A percentile compares a stretch with the other conserved stretches of the same genome.
These are phyloP conservation scores for Lasiosphaeriaceae sp. DNA, from an alignment of 495 filamentous ascomycete species.

Conservation along the genomic window DNA sequence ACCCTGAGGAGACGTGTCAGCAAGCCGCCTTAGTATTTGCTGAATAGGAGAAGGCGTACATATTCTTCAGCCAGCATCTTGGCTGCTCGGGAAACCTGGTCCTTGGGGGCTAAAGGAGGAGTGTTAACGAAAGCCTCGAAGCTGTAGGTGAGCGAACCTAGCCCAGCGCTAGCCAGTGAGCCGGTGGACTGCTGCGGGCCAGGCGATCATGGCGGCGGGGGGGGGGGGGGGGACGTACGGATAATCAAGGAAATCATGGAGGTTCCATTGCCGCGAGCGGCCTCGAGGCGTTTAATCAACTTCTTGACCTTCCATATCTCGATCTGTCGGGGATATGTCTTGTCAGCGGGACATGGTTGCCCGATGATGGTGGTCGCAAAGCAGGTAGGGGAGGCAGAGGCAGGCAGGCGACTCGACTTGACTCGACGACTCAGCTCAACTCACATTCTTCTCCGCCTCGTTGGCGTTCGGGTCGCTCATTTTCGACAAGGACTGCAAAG, in stretches of 20 bases:
- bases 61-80: conserved; percentile 99
- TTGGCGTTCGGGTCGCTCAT: conserved; percentile 88
- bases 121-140: conserved; percentile 12
- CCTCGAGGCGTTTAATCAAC: conserved; percentile 91
- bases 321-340: conserved; percentile 38
- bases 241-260: conserved; percentile 99
- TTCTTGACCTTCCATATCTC: conserved; percentile 93
- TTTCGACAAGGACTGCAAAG: conserved; percentile 39
- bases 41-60: conserved; percentile 50
- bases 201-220: conserved; percentile 14
- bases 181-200: no score
- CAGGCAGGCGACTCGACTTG: no score
- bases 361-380: conserved; percentile 7
- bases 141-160: no score
- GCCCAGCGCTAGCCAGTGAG: no score
- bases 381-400: background rate
- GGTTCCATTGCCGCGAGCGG: conserved; percentile 90
- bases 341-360: conserved; percentile 14
- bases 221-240: conserved; percentile 54
- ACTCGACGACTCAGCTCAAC: no score
- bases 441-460: conserved; percentile 97
- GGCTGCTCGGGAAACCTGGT: conserved; percentile 90
- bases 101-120: conserved; percentile 73
- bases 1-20: conserved; percentile 57
- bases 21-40: background rate